phyloP scores from a whole-genome alignment of 1,284 basidiomycete species.

The Rhizoctonia solani region DNA sequence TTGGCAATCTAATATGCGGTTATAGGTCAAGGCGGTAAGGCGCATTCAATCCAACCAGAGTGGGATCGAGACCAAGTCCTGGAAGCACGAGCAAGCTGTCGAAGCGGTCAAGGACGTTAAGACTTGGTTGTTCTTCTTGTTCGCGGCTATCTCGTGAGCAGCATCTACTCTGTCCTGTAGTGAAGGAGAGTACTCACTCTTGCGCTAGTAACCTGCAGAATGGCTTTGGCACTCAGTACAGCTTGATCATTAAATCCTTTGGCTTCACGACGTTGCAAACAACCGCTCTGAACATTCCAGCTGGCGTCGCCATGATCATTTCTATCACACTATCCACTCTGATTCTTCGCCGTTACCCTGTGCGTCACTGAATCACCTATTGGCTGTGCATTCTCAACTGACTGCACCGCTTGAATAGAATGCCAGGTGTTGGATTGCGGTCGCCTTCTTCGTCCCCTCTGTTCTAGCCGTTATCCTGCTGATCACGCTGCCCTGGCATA shows the following conservation, averaged over 20 bases:
- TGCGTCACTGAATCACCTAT: conserved; percentile 27
- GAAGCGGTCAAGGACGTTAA: conserved; percentile 53
- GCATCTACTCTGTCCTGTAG: neutral
- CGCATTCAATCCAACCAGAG: conserved; percentile 43
- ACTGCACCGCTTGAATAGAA: conserved; percentile 33
- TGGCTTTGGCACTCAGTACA: conserved; percentile 52
- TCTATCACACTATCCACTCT: conserved; percentile 26
- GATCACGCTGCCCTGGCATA: conserved; percentile 41
- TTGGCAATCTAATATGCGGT: neutral
- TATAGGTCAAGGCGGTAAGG: conserved; percentile 42
- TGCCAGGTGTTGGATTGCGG: conserved; percentile 40
- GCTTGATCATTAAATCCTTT: conserved; percentile 51
- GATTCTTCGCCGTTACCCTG: conserved; percentile 40
- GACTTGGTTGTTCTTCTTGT: conserved; percentile 52
- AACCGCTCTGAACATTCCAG: conserved; percentile 53
- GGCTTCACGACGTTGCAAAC: conserved; percentile 49
- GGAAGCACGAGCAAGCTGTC: conserved; percentile 51
- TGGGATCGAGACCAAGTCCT: conserved; percentile 51
- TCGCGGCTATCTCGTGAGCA: conserved; percentile 46
- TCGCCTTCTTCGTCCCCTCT: conserved; percentile 42
- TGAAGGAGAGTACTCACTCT: too few relatives aligned
- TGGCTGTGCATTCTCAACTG: neutral
- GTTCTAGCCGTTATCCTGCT: conserved; percentile 44
- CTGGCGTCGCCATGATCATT: conserved; percentile 41
- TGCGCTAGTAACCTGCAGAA: conserved; percentile 41